These are phyloP conservation scores for Venturia nashicola DNA, from an alignment of 2,329 filamentous ascomycete genomes.

Conservation along the genomic window DNA sequence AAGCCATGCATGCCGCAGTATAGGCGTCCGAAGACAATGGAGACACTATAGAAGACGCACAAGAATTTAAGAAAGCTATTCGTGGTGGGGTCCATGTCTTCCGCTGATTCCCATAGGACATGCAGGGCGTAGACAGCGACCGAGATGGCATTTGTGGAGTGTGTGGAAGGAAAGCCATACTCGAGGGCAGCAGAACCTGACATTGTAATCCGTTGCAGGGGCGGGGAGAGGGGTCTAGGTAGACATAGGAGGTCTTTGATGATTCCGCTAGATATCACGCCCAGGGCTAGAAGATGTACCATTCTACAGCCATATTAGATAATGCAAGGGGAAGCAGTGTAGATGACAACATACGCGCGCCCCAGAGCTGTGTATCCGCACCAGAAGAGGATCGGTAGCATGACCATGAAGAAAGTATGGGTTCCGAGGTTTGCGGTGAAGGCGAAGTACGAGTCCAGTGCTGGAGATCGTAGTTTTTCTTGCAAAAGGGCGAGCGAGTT, in stretches of 20 bases:
- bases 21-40: constrained; percentile 79
- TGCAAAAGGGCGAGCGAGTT: constrained; percentile 85
- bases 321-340: constrained; percentile 1
- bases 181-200: constrained; percentile 89
- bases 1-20: constrained; percentile 99
- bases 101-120: constrained; percentile 51
- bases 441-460: constrained; percentile 92
- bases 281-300: constrained; percentile 52
- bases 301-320: constrained; percentile 17
- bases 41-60: constrained; percentile 74
- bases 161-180: constrained; percentile 94
- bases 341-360: constrained; percentile 55
- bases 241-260: constrained; percentile 90
- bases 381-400: constrained; percentile 92
- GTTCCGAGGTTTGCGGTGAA: constrained; percentile 93
- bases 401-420: constrained; percentile 97
- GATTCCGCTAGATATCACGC: constrained; percentile 65
- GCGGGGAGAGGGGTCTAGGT: constrained; percentile 81
- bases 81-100: constrained; percentile 19
- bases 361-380: constrained; percentile 77
- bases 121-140: constrained; percentile 78
- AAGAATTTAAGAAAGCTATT: constrained; percentile 50
- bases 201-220: constrained; percentile 91
- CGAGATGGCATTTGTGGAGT: constrained; percentile 92
- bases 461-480: constrained; percentile 63